Conservation (phyloP, 306 rosid species). For the Prunus mongolica region DNA sequence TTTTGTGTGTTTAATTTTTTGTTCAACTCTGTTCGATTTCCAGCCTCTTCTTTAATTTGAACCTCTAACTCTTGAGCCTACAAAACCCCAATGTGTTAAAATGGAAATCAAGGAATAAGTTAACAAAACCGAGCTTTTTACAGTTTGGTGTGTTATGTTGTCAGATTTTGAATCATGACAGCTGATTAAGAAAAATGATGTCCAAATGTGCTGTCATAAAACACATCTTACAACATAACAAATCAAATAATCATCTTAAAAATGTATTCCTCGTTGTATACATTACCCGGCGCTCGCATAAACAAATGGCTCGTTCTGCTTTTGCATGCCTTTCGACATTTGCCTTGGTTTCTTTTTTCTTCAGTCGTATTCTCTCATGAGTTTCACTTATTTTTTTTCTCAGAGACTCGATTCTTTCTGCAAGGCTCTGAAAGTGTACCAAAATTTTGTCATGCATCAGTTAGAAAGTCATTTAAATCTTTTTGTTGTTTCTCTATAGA, state of each 20-base stretch:
- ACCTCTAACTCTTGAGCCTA: constrained; percentile 56
- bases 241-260: neutral
- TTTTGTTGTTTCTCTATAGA: neutral
- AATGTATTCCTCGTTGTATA: neutral
- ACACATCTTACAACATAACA: neutral
- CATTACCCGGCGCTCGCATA: constrained; percentile 56
- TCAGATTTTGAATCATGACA: neutral
- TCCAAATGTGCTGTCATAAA: no score
- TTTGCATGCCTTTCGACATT: constrained; percentile 41
- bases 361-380: constrained; percentile 34
- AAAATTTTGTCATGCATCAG: neutral
- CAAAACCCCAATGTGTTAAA: neutral
- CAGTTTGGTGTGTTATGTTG: neutral
- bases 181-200: neutral
- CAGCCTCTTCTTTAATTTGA: constrained; percentile 37
- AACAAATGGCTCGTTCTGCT: constrained; percentile 70
- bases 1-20: constrained; percentile 38
- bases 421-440: constrained; percentile 33
- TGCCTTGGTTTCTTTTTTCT: constrained; percentile 50
- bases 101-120: neutral
- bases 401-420: constrained; percentile 40
- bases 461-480: neutral
- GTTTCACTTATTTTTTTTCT: constrained; percentile 43
- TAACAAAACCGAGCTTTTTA: neutral
- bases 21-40: constrained; percentile 27